phyloP scores from a whole-genome alignment of 192 early-diverging fungal species.

The Backusella psychrophila region DNA sequence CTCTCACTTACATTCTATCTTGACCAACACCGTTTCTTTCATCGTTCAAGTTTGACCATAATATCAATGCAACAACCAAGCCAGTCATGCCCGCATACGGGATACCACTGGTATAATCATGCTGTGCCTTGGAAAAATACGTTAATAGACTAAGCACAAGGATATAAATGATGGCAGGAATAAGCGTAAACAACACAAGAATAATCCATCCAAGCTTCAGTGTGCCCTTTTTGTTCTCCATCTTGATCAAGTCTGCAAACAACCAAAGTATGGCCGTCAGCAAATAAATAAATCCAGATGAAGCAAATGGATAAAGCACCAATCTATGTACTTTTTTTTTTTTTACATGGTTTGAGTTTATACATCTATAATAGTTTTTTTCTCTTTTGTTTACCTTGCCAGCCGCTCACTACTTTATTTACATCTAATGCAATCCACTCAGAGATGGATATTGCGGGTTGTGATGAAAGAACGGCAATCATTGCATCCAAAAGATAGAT shows the following conservation, averaged over 20 bases:
- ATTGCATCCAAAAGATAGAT: conserved; percentile 4
- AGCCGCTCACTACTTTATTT: background rate
- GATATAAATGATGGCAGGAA: conserved; percentile 17
- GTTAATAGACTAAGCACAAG: background rate
- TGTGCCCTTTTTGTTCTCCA: conserved; percentile 16
- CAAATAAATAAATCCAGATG: background rate
- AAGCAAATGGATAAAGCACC: background rate
- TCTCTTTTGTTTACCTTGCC: conserved; percentile 10
- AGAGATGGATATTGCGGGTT: background rate
- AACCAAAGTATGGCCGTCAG: background rate
- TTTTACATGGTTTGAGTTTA: background rate
- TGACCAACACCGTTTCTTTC: background rate
- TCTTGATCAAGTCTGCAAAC: background rate
- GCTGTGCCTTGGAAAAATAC: background rate
- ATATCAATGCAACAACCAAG: conserved; percentile 10
- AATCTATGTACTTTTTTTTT: background rate
- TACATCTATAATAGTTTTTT: too few relatives aligned
- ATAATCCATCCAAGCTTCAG: conserved; percentile 4
- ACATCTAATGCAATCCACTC: background rate
- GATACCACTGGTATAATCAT: background rate
- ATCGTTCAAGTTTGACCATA: conserved; percentile 10
- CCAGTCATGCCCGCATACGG: conserved; percentile 15
- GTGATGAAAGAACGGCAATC: background rate
- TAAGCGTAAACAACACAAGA: background rate
- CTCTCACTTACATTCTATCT: conserved; percentile 6